Evolutionary conservation across 1,139 yeast genomes (phyloP), one percentile per base, ranked within the genome.

Genomic region (Ogataea hybrid): DNA sequence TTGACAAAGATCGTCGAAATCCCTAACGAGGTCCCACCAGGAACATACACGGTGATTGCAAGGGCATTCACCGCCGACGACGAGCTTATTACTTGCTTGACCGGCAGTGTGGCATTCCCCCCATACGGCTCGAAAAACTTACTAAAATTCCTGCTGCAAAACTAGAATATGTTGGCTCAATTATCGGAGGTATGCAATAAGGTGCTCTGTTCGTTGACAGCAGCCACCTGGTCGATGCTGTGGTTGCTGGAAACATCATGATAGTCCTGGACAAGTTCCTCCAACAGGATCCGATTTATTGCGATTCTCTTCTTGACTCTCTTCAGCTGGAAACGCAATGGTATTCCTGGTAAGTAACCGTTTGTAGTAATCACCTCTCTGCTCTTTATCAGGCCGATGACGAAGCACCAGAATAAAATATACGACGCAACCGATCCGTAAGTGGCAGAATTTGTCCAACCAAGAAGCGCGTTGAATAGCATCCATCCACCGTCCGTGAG

Each of bases 361-460:
- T 71, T 62, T 53, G 73, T 72, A 64, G 88, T 96, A 58, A 81
- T 82, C 49, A 67, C 72, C 43, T 77, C 63, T 54, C 77, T 67
- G 8, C 68, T 43, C 37, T 75, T 66, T 41, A 88, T 68, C 61
- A 79, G 65, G 0, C 62, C 44, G 33, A 83, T 78, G 11, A 88
- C 77, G 27, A 73, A 63, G 5, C 77, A 35, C 98, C 98, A 90
- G 65, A 86, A 90, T 5, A 70, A 49, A 51, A 79, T 74, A 64
- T 90, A 90, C 39, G 89, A 77, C 16, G 75, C 63, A n/a, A 90
- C 89, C 30, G 96, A 86, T 15, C 96, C 96, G 59, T 85, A 87
- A 2, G 97, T 89, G 14, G 97, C 97, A 28, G 94, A 79, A 64
- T 90, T 90, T 28, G 92, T 86, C 98, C 98, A 90, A 1, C 97